These are phyloP conservation scores for Colletotrichum navitas DNA, from an alignment of 2,329 filamentous ascomycete species.

Conservation along the genomic window DNA sequence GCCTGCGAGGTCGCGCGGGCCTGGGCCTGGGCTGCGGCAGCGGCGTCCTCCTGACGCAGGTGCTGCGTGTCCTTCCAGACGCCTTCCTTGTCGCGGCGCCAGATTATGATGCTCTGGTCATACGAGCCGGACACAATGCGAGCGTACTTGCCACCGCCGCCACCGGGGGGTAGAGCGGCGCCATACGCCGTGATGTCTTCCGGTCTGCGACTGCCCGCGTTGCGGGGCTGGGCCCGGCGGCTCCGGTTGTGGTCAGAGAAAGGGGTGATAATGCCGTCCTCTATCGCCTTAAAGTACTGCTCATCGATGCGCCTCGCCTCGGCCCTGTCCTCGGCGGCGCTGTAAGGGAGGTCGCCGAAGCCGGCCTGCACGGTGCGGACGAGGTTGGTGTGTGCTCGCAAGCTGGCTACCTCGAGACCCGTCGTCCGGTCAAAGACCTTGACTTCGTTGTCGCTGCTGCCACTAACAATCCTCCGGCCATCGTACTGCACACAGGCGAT, in stretches of 20 bases:
- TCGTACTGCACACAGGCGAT: conserved; percentile 99
- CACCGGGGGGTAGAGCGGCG: conserved; percentile 89
- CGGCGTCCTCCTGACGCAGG: conserved; percentile 80
- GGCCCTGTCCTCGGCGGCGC: conserved; percentile 77
- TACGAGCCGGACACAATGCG: conserved; percentile 98
- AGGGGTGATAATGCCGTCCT: conserved; percentile 60
- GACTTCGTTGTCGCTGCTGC: conserved; percentile 95
- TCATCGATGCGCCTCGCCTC: conserved; percentile 81
- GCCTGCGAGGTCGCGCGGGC: conserved; percentile 25
- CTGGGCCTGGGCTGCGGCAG: conserved; percentile 58
- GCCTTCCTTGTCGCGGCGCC: conserved; percentile 87
- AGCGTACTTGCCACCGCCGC: conserved; percentile 88
- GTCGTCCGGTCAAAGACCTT: conserved; percentile 93
- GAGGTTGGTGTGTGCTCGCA: conserved; percentile 84
- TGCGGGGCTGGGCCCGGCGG: conserved; percentile 58
- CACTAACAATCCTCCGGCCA: conserved; percentile 91
- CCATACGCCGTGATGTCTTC: conserved; percentile 84
- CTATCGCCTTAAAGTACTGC: conserved; percentile 74
- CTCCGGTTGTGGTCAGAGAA: conserved; percentile 45
- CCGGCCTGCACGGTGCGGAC: conserved; percentile 96
- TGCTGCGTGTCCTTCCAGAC: conserved; percentile 85
- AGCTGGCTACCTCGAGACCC: conserved; percentile 88
- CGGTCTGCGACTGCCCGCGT: conserved; percentile 80
- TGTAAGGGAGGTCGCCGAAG: conserved; percentile 89
- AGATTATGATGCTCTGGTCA: conserved; percentile 95